A percentile compares a stretch with the other conserved stretches of the same genome.
phyloP scores from a whole-genome alignment of 73 alveolate genomes.

The Paramecium pentaurelia region DNA sequence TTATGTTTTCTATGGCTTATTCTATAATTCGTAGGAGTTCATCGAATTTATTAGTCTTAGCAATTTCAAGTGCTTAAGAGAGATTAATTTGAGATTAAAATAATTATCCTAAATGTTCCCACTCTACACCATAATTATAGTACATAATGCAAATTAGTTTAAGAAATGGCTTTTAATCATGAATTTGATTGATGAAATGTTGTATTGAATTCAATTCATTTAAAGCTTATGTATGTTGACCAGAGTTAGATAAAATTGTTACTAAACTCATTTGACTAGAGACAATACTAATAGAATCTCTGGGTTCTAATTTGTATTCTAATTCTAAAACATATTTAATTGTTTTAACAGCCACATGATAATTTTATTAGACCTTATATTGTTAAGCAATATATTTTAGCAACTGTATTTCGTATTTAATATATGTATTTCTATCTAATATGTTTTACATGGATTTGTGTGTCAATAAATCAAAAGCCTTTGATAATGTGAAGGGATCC shows the following conservation, averaged over 20 bases:
- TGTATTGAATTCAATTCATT: not conserved
- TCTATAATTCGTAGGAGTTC: not conserved
- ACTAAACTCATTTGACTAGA: not conserved
- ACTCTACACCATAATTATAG: slow-evolving; percentile 33
- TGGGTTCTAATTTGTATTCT: not conserved
- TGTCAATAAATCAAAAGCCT: not conserved
- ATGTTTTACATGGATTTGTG: not conserved
- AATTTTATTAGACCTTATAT: not conserved
- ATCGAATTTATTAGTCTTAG: not conserved
- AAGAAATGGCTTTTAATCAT: not conserved
- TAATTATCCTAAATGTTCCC: slow-evolving; percentile 13
- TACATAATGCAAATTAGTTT: not conserved
- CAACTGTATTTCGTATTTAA: not conserved
- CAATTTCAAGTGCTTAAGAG: not conserved
- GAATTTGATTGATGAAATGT: not conserved
- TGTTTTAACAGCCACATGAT: not conserved
- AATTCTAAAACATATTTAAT: slow-evolving; percentile 11
- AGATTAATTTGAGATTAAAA: slow-evolving; percentile 12
- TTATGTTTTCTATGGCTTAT: not conserved
- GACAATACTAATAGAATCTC: not conserved
- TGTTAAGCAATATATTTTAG: not conserved
- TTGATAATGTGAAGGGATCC: not conserved
- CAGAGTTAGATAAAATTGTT: not conserved
- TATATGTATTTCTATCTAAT: not conserved
- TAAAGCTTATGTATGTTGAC: not conserved